A percentile compares a stretch with the other conserved stretches of the same genome.
Evolutionary conservation across 139 green algal species (phyloP).

Genomic region (Chlorella sp.): DNA sequence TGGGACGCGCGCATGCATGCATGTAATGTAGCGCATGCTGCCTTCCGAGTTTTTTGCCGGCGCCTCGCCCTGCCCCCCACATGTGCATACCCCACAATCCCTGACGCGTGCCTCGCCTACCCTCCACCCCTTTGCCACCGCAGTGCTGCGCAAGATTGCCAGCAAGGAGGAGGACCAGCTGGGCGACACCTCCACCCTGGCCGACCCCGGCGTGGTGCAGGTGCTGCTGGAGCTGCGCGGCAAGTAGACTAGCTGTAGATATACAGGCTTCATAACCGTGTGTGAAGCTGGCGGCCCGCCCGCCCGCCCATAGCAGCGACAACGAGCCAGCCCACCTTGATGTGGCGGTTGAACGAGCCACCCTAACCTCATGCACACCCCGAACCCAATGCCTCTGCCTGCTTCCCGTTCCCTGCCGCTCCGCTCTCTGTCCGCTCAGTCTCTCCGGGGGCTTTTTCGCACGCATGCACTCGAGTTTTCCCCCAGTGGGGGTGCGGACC

Average conservation of each 20-base stretch:
- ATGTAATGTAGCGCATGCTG: no score
- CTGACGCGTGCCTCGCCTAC: not conserved
- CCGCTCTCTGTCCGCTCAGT: not conserved
- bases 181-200: constrained; percentile 83
- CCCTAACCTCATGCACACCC: not conserved
- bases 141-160: constrained; percentile 88
- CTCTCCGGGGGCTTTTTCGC: not conserved
- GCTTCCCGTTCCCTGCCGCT: not conserved
- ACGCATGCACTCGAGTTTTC: not conserved
- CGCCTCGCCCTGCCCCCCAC: not conserved
- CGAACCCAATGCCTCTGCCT: not conserved
- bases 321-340: not conserved
- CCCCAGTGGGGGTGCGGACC: not conserved
- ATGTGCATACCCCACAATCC: no score
- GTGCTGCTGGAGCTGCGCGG: constrained; percentile 73
- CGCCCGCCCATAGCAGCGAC: not conserved
- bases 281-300: not conserved
- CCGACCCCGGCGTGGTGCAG: constrained; percentile 86
- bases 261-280: no score
- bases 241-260: constrained; percentile 40
- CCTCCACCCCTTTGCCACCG: constrained; percentile 61
- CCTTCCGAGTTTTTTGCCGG: no score
- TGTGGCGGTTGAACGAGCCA: not conserved
- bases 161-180: constrained; percentile 66
- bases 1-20: not conserved